A percentile compares a stretch with the other conserved stretches of the same genome.
Conservation (phyloP, 495 filamentous ascomycete genomes). For the Aspergillus campestris region DNA sequence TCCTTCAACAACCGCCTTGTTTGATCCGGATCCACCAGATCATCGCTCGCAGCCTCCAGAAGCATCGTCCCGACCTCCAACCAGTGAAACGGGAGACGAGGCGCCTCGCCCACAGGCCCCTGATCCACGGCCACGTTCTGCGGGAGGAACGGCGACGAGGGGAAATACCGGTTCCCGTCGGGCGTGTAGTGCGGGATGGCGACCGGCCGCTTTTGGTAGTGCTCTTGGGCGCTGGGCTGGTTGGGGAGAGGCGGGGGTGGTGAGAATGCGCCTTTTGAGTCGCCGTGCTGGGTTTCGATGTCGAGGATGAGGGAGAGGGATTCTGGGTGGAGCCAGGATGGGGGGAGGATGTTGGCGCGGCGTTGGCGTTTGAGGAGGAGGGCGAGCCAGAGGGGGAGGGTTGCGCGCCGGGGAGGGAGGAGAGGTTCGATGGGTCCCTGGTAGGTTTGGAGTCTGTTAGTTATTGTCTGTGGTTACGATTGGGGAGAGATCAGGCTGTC, state of each 20-base stretch:
- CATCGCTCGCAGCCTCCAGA: constrained; percentile 75
- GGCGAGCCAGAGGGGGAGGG: constrained; percentile 92
- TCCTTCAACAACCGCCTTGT: constrained; percentile 72
- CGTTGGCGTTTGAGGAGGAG: constrained; percentile 91
- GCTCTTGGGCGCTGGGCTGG: constrained; percentile 23
- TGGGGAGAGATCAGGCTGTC: not conserved
- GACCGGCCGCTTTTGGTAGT: constrained; percentile 20
- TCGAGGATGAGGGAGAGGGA: constrained; percentile 69
- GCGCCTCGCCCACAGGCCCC: constrained; percentile 20
- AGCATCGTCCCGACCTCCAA: constrained; percentile 80
- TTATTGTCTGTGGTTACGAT: not conserved
- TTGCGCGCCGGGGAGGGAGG: constrained; percentile 68
- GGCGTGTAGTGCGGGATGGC: constrained; percentile 31
- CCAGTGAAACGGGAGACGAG: constrained; percentile 87
- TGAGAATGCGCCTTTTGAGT: constrained; percentile 58
- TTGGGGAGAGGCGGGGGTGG: constrained; percentile 58
- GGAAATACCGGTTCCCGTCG: constrained; percentile 33
- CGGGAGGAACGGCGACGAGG: constrained; percentile 34
- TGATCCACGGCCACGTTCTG: constrained; percentile 31
- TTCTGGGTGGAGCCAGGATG: constrained; percentile 72
- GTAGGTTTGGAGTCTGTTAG: constrained; percentile 10
- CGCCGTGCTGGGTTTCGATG: constrained; percentile 59
- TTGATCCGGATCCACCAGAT: constrained; percentile 66
- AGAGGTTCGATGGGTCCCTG: constrained; percentile 73
- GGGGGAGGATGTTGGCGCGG: constrained; percentile 87